phyloP scores from a whole-genome alignment of 805 yeast species.

The Teunomyces barrocoloradensis region DNA sequence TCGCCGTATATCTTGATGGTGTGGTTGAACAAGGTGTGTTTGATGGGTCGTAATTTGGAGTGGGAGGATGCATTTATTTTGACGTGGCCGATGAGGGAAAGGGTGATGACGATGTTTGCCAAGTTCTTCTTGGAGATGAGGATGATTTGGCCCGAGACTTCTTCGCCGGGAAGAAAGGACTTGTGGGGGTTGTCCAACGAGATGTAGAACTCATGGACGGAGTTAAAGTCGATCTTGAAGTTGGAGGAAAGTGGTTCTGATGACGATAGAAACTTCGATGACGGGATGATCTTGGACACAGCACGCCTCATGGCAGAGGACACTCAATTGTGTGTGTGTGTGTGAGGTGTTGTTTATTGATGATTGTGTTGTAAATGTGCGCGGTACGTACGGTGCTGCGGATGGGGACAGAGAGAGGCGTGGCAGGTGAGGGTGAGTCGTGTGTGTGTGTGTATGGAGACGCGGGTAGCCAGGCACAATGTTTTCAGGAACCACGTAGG shows the following conservation, averaged over 20 bases:
- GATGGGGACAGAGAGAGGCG: no score
- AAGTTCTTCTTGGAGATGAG: constrained; percentile 55
- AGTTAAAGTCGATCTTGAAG: constrained; percentile 35
- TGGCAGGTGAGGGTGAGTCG: background rate
- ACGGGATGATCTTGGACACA: constrained; percentile 45
- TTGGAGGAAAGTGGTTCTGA: constrained; percentile 12
- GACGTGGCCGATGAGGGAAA: constrained; percentile 56
- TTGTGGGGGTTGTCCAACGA: constrained; percentile 72
- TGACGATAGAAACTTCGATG: constrained; percentile 9
- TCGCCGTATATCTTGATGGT: constrained; percentile 57
- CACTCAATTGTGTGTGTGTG: background rate
- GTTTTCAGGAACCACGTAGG: background rate
- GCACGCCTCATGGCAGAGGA: constrained; percentile 46
- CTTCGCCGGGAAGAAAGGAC: constrained; percentile 78
- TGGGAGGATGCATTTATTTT: constrained; percentile 54
- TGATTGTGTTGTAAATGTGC: no score
- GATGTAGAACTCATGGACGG: constrained; percentile 66
- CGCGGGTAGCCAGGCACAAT: background rate
- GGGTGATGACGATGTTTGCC: constrained; percentile 50
- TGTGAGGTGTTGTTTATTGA: no score
- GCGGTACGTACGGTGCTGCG: background rate
- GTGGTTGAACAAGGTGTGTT: constrained; percentile 55
- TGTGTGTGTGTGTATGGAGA: background rate
- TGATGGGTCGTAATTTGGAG: constrained; percentile 51
- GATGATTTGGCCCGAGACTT: constrained; percentile 61